phyloP scores from a whole-genome alignment of 495 filamentous ascomycete species.

The Neurospora intermedia region DNA sequence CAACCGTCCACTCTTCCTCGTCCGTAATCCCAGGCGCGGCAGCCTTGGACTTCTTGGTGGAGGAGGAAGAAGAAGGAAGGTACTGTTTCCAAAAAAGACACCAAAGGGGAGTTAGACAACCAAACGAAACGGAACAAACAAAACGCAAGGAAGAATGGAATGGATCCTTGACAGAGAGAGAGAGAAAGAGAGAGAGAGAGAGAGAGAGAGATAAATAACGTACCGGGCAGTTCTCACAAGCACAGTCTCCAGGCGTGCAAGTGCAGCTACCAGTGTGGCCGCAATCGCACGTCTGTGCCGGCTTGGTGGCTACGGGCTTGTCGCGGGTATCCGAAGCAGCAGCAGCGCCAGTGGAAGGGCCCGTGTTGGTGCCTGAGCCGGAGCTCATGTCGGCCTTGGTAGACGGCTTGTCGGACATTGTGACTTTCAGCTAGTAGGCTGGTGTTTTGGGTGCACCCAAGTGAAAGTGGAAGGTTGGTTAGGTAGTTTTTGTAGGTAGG shows the following conservation, averaged over 20 bases:
- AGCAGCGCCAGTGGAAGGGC: background rate
- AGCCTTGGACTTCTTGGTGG: background rate
- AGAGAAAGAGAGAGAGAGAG: too few species aligned
- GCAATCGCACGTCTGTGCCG: slow-evolving; percentile 6
- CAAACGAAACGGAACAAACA: too few species aligned
- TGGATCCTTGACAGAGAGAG: too few species aligned
- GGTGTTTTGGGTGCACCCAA: background rate
- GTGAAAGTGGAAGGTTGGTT: background rate
- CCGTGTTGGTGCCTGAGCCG: background rate
- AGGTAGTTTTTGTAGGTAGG: background rate
- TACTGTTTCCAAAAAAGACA: background rate
- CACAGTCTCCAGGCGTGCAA: slow-evolving; percentile 15
- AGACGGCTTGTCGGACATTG: background rate
- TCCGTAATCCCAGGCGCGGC: background rate
- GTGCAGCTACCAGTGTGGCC: slow-evolving; percentile 6
- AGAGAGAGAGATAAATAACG: too few species aligned
- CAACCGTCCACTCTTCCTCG: background rate
- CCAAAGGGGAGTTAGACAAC: background rate
- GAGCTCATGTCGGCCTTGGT: background rate
- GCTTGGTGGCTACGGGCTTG: too few species aligned
- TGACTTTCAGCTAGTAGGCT: background rate
- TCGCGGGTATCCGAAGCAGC: background rate
- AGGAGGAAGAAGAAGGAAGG: background rate
- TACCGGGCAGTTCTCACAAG: slow-evolving; percentile 16
- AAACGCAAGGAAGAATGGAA: too few species aligned